A percentile compares a stretch with the other conserved stretches of the same genome.
Conservation (phyloP, 148 eudicot genomes). For the Rhododendron mucronatum region DNA sequence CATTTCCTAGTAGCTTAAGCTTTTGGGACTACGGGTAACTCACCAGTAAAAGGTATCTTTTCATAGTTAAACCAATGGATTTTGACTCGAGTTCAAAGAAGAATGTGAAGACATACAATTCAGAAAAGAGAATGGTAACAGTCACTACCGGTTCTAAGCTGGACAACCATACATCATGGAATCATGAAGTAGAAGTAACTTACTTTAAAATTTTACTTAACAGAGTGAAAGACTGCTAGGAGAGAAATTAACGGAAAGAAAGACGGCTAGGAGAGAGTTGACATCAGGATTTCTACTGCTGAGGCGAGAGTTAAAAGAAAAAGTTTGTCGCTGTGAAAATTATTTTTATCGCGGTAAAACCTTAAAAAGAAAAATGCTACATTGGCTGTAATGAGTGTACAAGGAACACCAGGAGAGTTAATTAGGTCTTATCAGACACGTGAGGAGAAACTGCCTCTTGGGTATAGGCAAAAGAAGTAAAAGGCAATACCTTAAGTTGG, state of each 20-base stretch:
- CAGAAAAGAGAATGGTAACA: background rate
- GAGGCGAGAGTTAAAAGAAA: background rate
- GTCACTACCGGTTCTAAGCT: background rate
- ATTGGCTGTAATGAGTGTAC: background rate
- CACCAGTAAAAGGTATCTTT: background rate
- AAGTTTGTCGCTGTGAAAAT: background rate
- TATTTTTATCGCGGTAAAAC: background rate
- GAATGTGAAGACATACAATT: background rate
- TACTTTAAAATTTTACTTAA: background rate
- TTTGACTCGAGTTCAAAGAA: slow-evolving; percentile 30
- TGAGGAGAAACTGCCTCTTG: background rate
- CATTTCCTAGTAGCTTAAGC: background rate
- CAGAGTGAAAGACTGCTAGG: background rate
- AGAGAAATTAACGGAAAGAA: background rate
- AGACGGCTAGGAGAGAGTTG: background rate
- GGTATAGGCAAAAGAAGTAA: background rate
- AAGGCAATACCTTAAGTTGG: slow-evolving; percentile 73
- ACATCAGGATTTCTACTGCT: background rate
- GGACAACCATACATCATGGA: background rate
- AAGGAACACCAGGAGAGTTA: background rate
- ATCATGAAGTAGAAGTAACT: background rate
- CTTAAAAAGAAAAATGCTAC: background rate
- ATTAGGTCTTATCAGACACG: background rate
- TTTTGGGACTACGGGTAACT: background rate
- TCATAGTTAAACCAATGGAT: background rate